Conservation (phyloP, 257 asterid species). For the Verbascum thapsus region DNA sequence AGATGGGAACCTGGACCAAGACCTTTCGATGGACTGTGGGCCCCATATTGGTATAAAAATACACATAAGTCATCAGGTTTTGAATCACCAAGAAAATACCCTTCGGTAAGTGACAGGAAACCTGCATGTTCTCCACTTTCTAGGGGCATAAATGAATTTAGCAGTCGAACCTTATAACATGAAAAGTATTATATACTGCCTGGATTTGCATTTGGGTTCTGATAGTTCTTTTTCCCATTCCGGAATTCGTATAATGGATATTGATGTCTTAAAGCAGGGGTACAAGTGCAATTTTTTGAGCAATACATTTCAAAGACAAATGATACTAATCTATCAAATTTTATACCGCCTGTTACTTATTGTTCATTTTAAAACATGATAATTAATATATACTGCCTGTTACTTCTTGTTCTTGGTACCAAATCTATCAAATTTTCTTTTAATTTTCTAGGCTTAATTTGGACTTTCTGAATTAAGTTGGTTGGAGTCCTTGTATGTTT, state of each 20-base stretch:
- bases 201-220: not conserved
- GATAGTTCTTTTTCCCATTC: too few relatives aligned
- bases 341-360: too few relatives aligned
- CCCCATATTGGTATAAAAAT: constrained; percentile 71
- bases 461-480: not conserved
- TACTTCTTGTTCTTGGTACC: not conserved
- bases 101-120: constrained; percentile 46
- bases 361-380: too few relatives aligned
- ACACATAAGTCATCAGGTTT: constrained; percentile 71
- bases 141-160: not conserved
- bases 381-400: not conserved
- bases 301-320: too few relatives aligned
- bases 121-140: not conserved
- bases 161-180: not conserved
- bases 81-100: constrained; percentile 52
- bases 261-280: too few relatives aligned
- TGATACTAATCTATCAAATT: too few relatives aligned
- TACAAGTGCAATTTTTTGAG: too few relatives aligned
- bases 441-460: not conserved
- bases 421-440: not conserved
- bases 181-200: not conserved
- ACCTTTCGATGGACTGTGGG: constrained; percentile 81
- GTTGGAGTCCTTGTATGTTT: constrained; percentile 9
- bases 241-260: too few relatives aligned
- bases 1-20: constrained; percentile 91